Evolutionary conservation across 805 yeast genomes (phyloP), one percentile per base, ranked within the genome.

Genomic region (Candida hispaniensis): DNA sequence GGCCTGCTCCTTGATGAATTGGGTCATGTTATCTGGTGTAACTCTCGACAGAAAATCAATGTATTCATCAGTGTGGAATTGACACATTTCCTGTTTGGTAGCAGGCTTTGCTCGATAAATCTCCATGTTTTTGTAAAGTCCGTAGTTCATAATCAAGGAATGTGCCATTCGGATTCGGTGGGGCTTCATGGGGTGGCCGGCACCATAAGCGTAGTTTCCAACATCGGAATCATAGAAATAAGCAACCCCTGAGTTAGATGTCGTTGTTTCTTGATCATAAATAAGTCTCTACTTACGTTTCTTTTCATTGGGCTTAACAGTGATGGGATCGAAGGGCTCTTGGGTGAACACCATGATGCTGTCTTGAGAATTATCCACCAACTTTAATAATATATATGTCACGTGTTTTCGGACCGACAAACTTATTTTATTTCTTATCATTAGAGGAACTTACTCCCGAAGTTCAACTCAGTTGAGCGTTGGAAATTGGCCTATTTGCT

Each of bases 181-280:
- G 14, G 98, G 98, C 56, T 91, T 91, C 98, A 91, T 91, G 24
- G 96, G 96, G 58, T 91, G 98, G 17, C 95, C 95, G 4, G 95
- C 91, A 39, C 97, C 97, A 55, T 91, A 91, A 27, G 96, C 94
- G 59, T 88, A 88, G 61, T 91, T 91, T 20, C 97, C 97, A 30
- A 91, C 94, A 55, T 88, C 98, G 17, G 94, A 32, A 28, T 32
- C 36, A 28, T 32, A 32, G 11, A 32, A 32, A 23, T 32, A 32
- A 17, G 36, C 36, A 27, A 32, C 36, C 27, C n/a, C n/a, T n/a
- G n/a, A n/a, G n/a, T n/a, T n/a, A n/a, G n/a, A n/a, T n/a, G n/a
- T n/a, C n/a, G n/a, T n/a, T n/a, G n/a, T n/a, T n/a, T n/a, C n/a
- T n/a, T n/a, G n/a, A n/a, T n/a, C n/a, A n/a, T n/a, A n/a, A n/a